phyloP scores from a whole-genome alignment of 2,329 filamentous ascomycete genomes.

The Purpureocillium lavendulum region DNA sequence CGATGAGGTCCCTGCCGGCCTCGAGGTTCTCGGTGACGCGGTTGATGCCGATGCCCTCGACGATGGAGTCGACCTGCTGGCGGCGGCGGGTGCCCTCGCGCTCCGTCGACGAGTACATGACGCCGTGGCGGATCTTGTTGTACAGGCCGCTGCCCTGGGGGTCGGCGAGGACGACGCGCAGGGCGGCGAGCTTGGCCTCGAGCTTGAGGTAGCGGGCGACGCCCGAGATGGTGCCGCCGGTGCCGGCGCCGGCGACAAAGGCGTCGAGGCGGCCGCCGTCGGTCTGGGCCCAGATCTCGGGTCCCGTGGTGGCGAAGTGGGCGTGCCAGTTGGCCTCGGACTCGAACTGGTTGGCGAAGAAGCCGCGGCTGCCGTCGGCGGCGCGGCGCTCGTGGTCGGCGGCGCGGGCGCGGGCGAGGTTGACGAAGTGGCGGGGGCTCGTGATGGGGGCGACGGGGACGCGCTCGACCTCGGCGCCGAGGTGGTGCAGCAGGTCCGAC shows the following conservation, averaged over 20 bases:
- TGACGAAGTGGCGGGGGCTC: slow-evolving; percentile 90
- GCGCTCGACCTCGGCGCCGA: slow-evolving; percentile 87
- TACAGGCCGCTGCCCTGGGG: slow-evolving; percentile 90
- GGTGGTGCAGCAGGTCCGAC: slow-evolving; percentile 75
- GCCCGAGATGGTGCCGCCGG: slow-evolving; percentile 86
- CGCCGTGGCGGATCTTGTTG: slow-evolving; percentile 85
- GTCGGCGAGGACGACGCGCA: slow-evolving; percentile 79
- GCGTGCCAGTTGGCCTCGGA: slow-evolving; percentile 81
- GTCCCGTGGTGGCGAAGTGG: slow-evolving; percentile 75
- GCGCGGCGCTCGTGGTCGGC: slow-evolving; percentile 57
- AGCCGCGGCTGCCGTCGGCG: slow-evolving; percentile 60
- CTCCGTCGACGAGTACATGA: slow-evolving; percentile 90
- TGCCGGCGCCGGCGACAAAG: slow-evolving; percentile 89
- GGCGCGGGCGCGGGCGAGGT: slow-evolving; percentile 73
- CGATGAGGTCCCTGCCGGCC: slow-evolving; percentile 73
- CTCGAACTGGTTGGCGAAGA: slow-evolving; percentile 97
- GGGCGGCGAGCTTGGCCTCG: slow-evolving; percentile 41
- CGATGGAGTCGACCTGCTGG: slow-evolving; percentile 89
- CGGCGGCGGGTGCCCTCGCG: slow-evolving; percentile 82
- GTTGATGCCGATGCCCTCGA: slow-evolving; percentile 94
- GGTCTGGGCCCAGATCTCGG: slow-evolving; percentile 79
- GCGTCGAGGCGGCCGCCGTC: slow-evolving; percentile 62
- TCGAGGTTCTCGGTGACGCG: slow-evolving; percentile 92
- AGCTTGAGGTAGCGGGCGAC: slow-evolving; percentile 79
- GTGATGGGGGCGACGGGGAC: slow-evolving; percentile 89